Evolutionary conservation across 768 basidiomycete genomes (phyloP).

Genomic region (Hebeloma cylindrosporum): DNA sequence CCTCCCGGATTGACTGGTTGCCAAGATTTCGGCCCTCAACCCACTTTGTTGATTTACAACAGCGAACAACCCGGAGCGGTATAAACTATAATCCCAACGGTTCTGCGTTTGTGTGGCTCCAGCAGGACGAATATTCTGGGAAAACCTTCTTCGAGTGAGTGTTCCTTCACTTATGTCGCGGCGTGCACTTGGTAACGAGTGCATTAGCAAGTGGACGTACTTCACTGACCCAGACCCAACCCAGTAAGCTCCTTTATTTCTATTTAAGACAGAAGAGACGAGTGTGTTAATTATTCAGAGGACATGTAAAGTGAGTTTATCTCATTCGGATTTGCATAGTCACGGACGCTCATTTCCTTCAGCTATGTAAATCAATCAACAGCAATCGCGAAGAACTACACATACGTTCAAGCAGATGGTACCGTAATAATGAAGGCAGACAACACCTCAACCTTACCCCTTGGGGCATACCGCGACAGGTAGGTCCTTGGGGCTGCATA

Average conservation of each 20-base stretch:
- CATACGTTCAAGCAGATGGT: conserved; percentile 57
- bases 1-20: conserved; percentile 1
- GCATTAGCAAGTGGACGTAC: conserved; percentile 54
- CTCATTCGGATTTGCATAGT: background rate
- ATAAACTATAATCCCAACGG: conserved; percentile 48
- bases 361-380: conserved; percentile 56
- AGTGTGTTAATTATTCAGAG: conserved; percentile 42
- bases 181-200: conserved; percentile 9
- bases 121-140: conserved; percentile 64
- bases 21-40: background rate
- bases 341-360: background rate
- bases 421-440: conserved; percentile 82
- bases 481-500: conserved; percentile 21
- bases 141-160: conserved; percentile 68
- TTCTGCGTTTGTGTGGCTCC: conserved; percentile 63
- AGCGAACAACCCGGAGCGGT: conserved; percentile 7
- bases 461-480: conserved; percentile 65
- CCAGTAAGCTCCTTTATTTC: conserved; percentile 41
- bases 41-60: background rate
- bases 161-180: background rate
- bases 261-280: conserved; percentile 7
- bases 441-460: conserved; percentile 53
- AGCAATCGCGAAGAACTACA: conserved; percentile 55
- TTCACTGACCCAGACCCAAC: conserved; percentile 67
- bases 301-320: conserved; percentile 63